Percentiles rank a stretch among this genome's conserved stretches.
Evolutionary conservation across 1,284 basidiomycete genomes (phyloP).

Genomic region (Megacollybia platyphylla): DNA sequence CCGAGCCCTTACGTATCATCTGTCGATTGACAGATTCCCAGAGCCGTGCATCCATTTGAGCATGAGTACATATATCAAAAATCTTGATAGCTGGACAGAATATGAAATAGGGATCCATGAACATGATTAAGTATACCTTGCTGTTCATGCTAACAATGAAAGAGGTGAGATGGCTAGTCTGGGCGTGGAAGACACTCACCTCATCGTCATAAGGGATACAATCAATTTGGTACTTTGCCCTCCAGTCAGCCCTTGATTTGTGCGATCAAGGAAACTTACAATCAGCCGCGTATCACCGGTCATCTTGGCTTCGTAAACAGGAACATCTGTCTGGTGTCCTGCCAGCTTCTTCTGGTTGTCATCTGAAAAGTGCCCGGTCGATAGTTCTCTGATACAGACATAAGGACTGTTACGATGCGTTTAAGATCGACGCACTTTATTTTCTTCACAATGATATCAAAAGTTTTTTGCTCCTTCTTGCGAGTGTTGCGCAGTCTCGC

Average conservation of each 20-base stretch:
- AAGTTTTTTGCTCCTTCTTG: slow-evolving; percentile 25
- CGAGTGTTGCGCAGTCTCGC: slow-evolving; percentile 26
- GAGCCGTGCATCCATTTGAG: slow-evolving; percentile 36
- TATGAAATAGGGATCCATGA: background rate
- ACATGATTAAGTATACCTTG: slow-evolving; percentile 1
- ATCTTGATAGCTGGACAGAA: slow-evolving; percentile 32
- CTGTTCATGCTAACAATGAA: background rate
- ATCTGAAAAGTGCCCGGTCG: slow-evolving; percentile 51
- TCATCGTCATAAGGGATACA: slow-evolving; percentile 34
- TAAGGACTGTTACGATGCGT: slow-evolving; percentile 1
- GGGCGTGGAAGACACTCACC: slow-evolving; percentile 18
- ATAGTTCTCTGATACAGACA: slow-evolving; percentile 36
- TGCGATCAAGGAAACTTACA: slow-evolving; percentile 20
- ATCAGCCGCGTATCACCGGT: slow-evolving; percentile 45
- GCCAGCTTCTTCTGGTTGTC: slow-evolving; percentile 58
- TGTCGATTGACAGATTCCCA: slow-evolving; percentile 47
- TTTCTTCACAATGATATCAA: slow-evolving; percentile 41
- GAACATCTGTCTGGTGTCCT: slow-evolving; percentile 28
- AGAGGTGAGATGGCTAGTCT: background rate
- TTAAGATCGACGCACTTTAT: slow-evolving; percentile 28
- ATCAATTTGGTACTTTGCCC: slow-evolving; percentile 48
- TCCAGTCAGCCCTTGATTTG: background rate
- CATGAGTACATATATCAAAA: slow-evolving; percentile 55
- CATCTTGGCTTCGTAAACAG: slow-evolving; percentile 61
- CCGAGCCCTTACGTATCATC: slow-evolving; percentile 35